phyloP scores from a whole-genome alignment of 2,329 filamentous ascomycete species.

The Pyrenochaeta sp. region DNA sequence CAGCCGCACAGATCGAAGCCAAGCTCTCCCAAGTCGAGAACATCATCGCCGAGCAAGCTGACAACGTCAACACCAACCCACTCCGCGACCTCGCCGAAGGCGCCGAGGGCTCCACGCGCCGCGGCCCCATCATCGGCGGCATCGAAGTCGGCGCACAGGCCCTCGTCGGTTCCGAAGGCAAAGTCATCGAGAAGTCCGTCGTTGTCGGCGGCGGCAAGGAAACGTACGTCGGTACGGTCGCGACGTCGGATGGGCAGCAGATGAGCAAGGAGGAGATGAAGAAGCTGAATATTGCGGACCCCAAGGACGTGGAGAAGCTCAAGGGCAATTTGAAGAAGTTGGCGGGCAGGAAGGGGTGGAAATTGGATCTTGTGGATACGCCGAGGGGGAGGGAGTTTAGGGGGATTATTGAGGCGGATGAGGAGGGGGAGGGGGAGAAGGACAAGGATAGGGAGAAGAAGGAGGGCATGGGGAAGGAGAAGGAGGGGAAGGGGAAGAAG shows the following conservation, averaged over 20 bases:
- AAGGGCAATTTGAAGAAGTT: slow-evolving; percentile 71
- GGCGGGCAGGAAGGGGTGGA: slow-evolving; percentile 78
- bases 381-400: slow-evolving; percentile 71
- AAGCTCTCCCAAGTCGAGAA: slow-evolving; percentile 34
- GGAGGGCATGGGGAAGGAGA: slow-evolving; percentile 46
- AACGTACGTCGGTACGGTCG: slow-evolving; percentile 59
- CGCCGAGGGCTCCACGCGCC: slow-evolving; percentile 41
- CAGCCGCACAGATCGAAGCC: slow-evolving; percentile 39
- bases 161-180: slow-evolving; percentile 63
- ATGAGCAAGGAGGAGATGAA: slow-evolving; percentile 72
- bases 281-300: slow-evolving; percentile 68
- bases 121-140: slow-evolving; percentile 61
- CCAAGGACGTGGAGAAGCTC: slow-evolving; percentile 72
- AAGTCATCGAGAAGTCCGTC: slow-evolving; percentile 61
- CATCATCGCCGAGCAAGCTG: slow-evolving; percentile 29
- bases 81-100: slow-evolving; percentile 42
- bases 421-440: slow-evolving; percentile 56
- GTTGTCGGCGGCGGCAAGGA: slow-evolving; percentile 61
- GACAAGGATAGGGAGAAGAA: slow-evolving; percentile 26
- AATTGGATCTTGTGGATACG: slow-evolving; percentile 78
- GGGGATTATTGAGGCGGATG: slow-evolving; percentile 70
- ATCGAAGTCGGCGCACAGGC: slow-evolving; percentile 66
- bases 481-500: slow-evolving; percentile 15
- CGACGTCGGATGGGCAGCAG: slow-evolving; percentile 67
- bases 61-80: slow-evolving; percentile 38